These are phyloP conservation scores for Hypoxylon cercidicola DNA, from an alignment of 495 filamentous ascomycete genomes.

Conservation along the genomic window DNA sequence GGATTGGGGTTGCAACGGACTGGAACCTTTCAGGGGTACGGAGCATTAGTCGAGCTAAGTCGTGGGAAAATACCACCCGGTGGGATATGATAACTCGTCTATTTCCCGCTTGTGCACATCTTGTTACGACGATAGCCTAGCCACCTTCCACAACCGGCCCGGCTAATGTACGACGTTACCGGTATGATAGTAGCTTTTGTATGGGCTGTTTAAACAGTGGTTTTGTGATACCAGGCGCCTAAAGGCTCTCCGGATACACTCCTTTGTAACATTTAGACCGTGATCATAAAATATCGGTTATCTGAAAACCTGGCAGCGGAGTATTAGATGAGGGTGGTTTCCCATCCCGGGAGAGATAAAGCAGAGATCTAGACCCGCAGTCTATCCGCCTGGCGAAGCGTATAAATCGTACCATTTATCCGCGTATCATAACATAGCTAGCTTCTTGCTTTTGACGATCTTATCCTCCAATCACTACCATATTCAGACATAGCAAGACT, in stretches of 20 bases:
- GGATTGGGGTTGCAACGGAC: conserved; percentile 1
- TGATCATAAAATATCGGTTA: no score
- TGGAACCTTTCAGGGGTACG: not conserved
- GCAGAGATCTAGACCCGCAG: conserved; percentile 14
- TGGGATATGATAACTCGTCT: conserved; percentile 21
- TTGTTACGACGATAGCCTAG: conserved; percentile 2
- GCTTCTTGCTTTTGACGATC: conserved; percentile 3
- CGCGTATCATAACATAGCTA: not conserved
- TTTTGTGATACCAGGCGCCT: no score
- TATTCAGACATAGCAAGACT: not conserved
- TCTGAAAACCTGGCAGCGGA: not conserved
- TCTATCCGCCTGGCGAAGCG: not conserved
- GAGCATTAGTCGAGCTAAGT: conserved; percentile 15
- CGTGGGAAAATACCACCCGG: conserved; percentile 34
- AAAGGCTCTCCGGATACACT: no score
- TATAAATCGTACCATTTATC: conserved; percentile 28
- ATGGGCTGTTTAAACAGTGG: not conserved
- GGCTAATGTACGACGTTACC: conserved; percentile 4
- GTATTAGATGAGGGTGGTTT: not conserved
- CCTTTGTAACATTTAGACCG: no score
- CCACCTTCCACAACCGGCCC: conserved; percentile 31
- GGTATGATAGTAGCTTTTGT: conserved; percentile 11
- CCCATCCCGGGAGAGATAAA: not conserved
- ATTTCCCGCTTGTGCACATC: conserved; percentile 4
- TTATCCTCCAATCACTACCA: not conserved